Base-by-base conservation (phyloP, 306 rosid genomes). In the Phaseolus lunatus region DNA sequence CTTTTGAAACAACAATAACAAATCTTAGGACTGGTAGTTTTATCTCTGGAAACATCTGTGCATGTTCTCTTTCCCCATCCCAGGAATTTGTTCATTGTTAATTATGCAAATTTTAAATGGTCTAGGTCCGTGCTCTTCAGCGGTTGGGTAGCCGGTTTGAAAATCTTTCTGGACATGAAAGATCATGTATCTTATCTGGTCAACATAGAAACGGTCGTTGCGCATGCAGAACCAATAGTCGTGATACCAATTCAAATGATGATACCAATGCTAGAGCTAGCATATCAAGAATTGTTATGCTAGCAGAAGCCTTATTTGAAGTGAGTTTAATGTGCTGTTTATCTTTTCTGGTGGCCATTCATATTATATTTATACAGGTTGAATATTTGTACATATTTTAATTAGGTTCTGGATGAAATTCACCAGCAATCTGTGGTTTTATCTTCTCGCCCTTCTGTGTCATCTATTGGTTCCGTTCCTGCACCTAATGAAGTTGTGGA, bases 361-460 rank as follows among this genome's bases (percentile, higher is more conserved):
- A 47, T 39, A 50, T 50, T 65, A 72, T 65, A 24, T 88, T 84
- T 86, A 87, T 85, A 45, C 85, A 59, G 78, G 78, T 87, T 93
- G 85, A 91, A 89, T 80, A 66, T 49, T 80, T 88, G 37, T 81
- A 79, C 86, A 70, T 86, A 88, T 84, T 79, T 87, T 90, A 81
- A 96, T 87, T 96, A 96, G 99, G 99, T 96, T 91, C 97, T 96
- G 98, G 99, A 96, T 96, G 99, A 96, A 90, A 96, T 96, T 91
- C 99, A 96, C 90, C 99, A 96, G 98, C 99, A 96, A 88, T 91
- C 99, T 50, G 96, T 88, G 69, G 99, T 95, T 84, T 85, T 92
- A 79, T 89, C 99, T 61, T 87, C 99, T 72, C 98, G 93, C 22
- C 97, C 94, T 67, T 91, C 98, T 76, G 94, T 93, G 54, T 93